phyloP scores from a whole-genome alignment of 768 basidiomycete species.

The Auricularia cornea region DNA sequence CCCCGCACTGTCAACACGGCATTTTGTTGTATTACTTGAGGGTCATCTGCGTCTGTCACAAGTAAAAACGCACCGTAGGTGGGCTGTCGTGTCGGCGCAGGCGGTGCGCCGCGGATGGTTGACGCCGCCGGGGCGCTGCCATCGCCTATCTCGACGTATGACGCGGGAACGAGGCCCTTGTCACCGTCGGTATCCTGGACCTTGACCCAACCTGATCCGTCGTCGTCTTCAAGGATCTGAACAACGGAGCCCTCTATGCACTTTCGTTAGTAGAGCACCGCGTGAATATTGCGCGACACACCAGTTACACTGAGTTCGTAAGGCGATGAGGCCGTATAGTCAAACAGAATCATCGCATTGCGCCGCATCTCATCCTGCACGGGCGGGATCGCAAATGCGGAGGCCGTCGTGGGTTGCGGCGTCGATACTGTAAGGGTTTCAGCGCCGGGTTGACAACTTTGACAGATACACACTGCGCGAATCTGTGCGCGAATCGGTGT shows the following conservation, averaged over 20 bases:
- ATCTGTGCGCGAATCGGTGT: not conserved
- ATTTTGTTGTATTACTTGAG: not conserved
- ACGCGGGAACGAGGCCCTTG: conserved; percentile 76
- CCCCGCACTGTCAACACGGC: conserved; percentile 51
- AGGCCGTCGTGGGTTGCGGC: conserved; percentile 35
- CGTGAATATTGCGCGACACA: conserved; percentile 27
- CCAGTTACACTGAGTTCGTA: conserved; percentile 68
- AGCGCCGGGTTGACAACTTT: not conserved
- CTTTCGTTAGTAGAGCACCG: not conserved
- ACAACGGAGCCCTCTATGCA: conserved; percentile 54
- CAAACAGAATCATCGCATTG: conserved; percentile 58
- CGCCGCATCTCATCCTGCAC: conserved; percentile 39
- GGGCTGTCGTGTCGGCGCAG: conserved; percentile 7
- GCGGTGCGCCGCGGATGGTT: conserved; percentile 11
- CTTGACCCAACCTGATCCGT: conserved; percentile 83
- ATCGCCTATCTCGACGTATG: conserved; percentile 49
- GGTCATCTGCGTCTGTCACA: not conserved
- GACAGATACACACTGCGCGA: not conserved
- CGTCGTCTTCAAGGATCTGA: conserved; percentile 67
- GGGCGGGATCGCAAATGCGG: conserved; percentile 44
- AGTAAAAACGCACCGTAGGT: conserved; percentile 2
- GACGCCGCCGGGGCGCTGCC: conserved; percentile 17
- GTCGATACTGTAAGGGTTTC: not conserved
- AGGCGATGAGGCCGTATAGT: conserved; percentile 64
- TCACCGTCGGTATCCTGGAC: conserved; percentile 49